Base-by-base conservation (phyloP, 1,284 basidiomycete genomes). In the Tylopilus sp. region DNA sequence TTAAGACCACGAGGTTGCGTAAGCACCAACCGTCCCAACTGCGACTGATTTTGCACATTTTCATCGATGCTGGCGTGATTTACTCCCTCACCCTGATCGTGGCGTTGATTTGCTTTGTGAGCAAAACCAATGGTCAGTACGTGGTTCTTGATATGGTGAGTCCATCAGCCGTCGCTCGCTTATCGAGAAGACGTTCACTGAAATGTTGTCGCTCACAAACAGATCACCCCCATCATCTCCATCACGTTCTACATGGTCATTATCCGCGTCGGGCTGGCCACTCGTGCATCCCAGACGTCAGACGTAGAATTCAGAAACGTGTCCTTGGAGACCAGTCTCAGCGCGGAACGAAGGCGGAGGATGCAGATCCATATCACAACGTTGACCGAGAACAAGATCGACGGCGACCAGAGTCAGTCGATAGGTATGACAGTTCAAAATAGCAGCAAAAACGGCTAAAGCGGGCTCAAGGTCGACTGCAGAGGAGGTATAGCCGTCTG, bases 81-180 rank as follows among this genome's bases (percentile, higher is more conserved):
- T 62, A 63, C 29, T 55, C 59, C 10, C 0, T 55, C 38, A 46
- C 50, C 14, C 59, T 65, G 7, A 4, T 59, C 9, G 44, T 39
- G 4, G 41, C 43, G 0, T 31, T 62, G 24, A 31, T 52, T 7
- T 56, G 51, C 28, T 60, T 54, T 12, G 18, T 49, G 7, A 35
- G 8, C 7, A 11, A n/a, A 10, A 43, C 35, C 20, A 50, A 60
- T 11, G 46, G 39, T 14, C 45, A 60, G 34, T 51, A 50, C 14
- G 49, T 65, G 10, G 17, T 63, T 14, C 28, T 65, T 12, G 50
- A 59, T 29, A 44, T 53, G 54, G 61, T 65, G 15, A 53, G 52
- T 9, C 9, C 35, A 4, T 33, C 29, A 0, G 5, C 8, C 12
- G 10, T 12, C 18, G 10, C 17, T 18, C 35, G 8, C 21, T 20